A percentile compares a stretch with the other conserved stretches of the same genome.
These are phyloP conservation scores for Acacia crassicarpa DNA, from an alignment of 306 rosid genomes.

Conservation along the genomic window DNA sequence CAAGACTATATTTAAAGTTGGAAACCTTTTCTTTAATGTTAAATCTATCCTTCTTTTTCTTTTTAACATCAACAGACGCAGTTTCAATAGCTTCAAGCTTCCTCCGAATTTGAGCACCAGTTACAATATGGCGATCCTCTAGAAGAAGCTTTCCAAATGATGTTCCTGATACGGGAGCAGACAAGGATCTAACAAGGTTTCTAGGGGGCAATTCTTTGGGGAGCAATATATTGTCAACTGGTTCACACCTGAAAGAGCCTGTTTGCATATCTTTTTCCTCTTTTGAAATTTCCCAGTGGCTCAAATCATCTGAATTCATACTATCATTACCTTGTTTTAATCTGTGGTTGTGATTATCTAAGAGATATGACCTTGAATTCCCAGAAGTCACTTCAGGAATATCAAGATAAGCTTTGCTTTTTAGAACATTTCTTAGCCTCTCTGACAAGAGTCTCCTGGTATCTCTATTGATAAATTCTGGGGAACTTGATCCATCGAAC, in stretches of 20 bases:
- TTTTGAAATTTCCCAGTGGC: constrained; percentile 49
- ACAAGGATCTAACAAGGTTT: constrained; percentile 85
- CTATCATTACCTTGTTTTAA: constrained; percentile 38
- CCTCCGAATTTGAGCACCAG: constrained; percentile 88
- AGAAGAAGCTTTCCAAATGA: constrained; percentile 98
- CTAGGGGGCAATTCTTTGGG: constrained; percentile 74
- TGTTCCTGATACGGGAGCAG: constrained; percentile 96
- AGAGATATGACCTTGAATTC: constrained; percentile 48
- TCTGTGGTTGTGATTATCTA: constrained; percentile 46
- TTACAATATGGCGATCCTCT: constrained; percentile 86
- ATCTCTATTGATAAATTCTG: constrained; percentile 68
- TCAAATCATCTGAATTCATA: constrained; percentile 33
- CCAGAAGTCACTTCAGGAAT: constrained; percentile 34
- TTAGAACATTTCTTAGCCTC: constrained; percentile 58
- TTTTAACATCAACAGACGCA: constrained; percentile 45
- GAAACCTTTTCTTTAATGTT: constrained; percentile 88
- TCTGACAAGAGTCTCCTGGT: constrained; percentile 67
- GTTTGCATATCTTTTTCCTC: constrained; percentile 58
- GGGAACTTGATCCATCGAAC: constrained; percentile 58
- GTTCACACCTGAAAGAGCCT: constrained; percentile 81
- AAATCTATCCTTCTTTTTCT: constrained; percentile 71
- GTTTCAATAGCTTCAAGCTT: constrained; percentile 83
- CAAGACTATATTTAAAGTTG: constrained; percentile 67
- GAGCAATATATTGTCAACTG: constrained; percentile 44
- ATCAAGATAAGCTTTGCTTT: constrained; percentile 49